These are phyloP conservation scores for Eruca vesicaria DNA, from an alignment of 441 rosid genomes.

Conservation along the genomic window DNA sequence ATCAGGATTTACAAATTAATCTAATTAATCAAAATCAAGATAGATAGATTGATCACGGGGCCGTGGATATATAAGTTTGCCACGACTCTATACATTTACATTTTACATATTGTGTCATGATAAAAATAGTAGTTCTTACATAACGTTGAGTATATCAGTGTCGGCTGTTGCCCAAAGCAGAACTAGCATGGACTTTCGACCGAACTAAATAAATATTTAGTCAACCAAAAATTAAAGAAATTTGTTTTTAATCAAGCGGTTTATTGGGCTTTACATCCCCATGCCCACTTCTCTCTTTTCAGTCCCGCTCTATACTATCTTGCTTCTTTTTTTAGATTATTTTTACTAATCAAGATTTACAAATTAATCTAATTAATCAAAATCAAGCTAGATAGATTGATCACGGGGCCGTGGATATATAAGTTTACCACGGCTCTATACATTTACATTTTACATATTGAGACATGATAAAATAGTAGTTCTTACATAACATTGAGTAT, in stretches of 20 bases:
- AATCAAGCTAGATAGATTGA: background rate
- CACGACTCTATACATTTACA: background rate
- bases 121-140: too few species aligned
- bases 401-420: background rate
- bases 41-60: background rate
- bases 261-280: background rate
- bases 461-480: background rate
- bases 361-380: background rate
- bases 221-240: background rate
- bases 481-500: background rate
- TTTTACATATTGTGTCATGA: background rate
- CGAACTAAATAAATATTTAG: background rate
- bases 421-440: background rate
- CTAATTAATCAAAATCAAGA: background rate
- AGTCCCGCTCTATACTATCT: conserved; percentile 19
- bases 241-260: background rate
- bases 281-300: conserved; percentile 4
- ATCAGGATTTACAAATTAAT: background rate
- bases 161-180: background rate
- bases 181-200: background rate
- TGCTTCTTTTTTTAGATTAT: background rate
- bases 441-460: background rate
- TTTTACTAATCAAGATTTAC: background rate
- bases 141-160: background rate
- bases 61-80: background rate